Evolutionary conservation across 2,329 filamentous ascomycete genomes (phyloP).

Genomic region (Hymenoscyphus fraxineus): DNA sequence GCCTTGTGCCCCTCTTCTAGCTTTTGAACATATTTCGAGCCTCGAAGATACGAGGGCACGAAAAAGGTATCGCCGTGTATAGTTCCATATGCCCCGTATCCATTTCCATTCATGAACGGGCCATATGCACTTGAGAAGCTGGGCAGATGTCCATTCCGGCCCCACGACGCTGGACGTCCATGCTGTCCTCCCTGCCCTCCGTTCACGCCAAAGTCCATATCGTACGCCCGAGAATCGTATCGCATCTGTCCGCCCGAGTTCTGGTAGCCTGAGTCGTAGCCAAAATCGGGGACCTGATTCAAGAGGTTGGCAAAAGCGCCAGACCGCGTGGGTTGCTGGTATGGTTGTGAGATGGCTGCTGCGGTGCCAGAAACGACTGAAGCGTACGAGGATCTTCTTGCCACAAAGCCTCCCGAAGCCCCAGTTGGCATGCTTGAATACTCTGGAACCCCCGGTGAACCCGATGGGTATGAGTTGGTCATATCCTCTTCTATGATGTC

Average conservation of each 20-base stretch:
- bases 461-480: constrained; percentile 33
- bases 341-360: constrained; percentile 24
- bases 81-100: constrained; percentile 22
- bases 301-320: constrained; percentile 33
- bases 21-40: constrained; percentile 72
- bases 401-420: constrained; percentile 36
- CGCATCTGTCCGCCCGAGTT: constrained; percentile 21
- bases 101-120: constrained; percentile 30
- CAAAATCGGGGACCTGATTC: constrained; percentile 26
- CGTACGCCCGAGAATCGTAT: constrained; percentile 27
- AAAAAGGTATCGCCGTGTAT: constrained; percentile 56
- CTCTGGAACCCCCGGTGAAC: constrained; percentile 32
- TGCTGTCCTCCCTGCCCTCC: constrained; percentile 20
- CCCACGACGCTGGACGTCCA: constrained; percentile 29
- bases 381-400: constrained; percentile 57
- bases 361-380: constrained; percentile 54
- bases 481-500: constrained; percentile 14
- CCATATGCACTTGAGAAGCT: constrained; percentile 35
- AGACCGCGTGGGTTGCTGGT: constrained; percentile 29
- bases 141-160: constrained; percentile 30
- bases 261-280: constrained; percentile 29
- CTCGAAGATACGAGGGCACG: constrained; percentile 76
- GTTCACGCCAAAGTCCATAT: constrained; percentile 30
- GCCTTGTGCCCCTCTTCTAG: constrained; percentile 67
- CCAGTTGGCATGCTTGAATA: constrained; percentile 34